These are phyloP conservation scores for Salicornia ramosissima DNA, from an alignment of 148 eudicot species.

Conservation along the genomic window DNA sequence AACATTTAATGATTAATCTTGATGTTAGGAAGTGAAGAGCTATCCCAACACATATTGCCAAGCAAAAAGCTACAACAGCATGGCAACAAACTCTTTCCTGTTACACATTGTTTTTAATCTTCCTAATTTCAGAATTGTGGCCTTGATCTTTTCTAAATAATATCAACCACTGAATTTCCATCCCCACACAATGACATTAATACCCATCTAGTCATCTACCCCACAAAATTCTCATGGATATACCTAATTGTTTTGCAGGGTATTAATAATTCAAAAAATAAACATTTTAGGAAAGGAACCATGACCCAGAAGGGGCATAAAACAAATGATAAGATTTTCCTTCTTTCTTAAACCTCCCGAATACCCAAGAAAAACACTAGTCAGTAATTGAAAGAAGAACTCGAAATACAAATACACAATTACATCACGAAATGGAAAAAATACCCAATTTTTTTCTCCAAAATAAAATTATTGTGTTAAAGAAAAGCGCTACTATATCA, in stretches of 20 bases:
- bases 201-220: not conserved
- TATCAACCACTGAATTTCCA: not conserved
- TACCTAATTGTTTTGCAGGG: not conserved
- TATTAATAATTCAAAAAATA: not conserved
- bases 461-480: not conserved
- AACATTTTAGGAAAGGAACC: not conserved
- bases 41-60: not conserved
- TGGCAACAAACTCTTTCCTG: not conserved
- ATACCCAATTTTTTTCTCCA: not conserved
- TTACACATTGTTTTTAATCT: not conserved
- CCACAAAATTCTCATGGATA: not conserved
- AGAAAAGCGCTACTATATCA: not conserved
- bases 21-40: not conserved
- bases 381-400: not conserved
- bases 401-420: not conserved
- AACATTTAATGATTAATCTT: not conserved
- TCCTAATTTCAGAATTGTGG: not conserved
- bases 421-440: not conserved
- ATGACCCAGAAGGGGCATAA: not conserved
- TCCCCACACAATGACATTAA: not conserved
- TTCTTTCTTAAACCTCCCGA: not conserved
- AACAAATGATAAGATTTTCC: not conserved
- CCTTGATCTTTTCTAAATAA: no score
- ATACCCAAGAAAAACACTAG: not conserved
- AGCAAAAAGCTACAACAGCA: not conserved